Percentiles rank a stretch among this genome's conserved stretches.
Evolutionary conservation across 257 asterid species (phyloP).

Genomic region (Solanum gracilifrons): DNA sequence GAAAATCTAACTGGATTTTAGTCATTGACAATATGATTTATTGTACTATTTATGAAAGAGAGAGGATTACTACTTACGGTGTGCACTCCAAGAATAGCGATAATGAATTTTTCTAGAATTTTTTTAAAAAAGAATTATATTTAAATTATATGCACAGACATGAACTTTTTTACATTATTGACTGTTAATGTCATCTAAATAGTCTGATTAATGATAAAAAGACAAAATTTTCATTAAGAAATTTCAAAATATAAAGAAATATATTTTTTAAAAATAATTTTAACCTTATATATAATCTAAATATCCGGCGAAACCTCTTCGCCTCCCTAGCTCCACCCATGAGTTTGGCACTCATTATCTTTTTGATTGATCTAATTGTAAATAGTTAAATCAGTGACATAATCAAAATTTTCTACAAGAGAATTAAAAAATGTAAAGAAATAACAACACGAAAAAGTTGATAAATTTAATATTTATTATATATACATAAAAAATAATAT

Average conservation of each 20-base stretch:
- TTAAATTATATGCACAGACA: background rate
- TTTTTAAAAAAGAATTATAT: no score
- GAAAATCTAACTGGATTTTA: conserved; percentile 25
- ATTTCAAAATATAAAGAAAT: background rate
- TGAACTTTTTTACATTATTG: background rate
- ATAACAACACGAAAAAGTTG: background rate
- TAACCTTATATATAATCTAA: background rate
- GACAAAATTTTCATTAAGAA: background rate
- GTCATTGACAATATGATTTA: conserved; percentile 20
- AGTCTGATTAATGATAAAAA: background rate
- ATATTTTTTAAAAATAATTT: background rate
- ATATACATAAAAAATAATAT: background rate
- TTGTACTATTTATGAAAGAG: background rate
- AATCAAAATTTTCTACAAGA: background rate
- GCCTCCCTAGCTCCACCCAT: background rate
- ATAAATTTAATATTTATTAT: background rate
- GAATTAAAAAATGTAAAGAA: background rate
- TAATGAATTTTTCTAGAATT: no score
- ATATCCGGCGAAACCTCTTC: background rate
- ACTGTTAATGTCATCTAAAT: background rate
- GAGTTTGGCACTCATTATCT: background rate
- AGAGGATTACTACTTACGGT: background rate
- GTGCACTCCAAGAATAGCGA: no score
- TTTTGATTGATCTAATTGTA: background rate
- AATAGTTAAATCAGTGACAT: no score